These are phyloP conservation scores for Penicillium sp. DNA, from an alignment of 2,329 filamentous ascomycete species.

Conservation along the genomic window DNA sequence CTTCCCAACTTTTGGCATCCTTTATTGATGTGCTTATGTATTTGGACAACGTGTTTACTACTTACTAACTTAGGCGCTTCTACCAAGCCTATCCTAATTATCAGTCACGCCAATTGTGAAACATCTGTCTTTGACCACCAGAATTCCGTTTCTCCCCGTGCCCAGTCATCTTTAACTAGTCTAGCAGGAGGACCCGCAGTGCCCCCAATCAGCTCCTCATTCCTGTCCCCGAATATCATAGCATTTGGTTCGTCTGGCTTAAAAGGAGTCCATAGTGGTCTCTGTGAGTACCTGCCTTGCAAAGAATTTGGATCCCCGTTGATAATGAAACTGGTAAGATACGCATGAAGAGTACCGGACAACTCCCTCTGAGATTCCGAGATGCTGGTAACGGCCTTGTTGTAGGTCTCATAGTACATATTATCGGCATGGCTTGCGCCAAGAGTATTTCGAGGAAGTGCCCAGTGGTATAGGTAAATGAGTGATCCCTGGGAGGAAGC, in stretches of 20 bases:
- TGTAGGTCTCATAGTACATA: constrained; percentile 51
- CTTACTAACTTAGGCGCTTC: too few relatives aligned
- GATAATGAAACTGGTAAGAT: constrained; percentile 53
- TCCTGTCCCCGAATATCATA: constrained; percentile 50
- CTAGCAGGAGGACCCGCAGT: constrained; percentile 43
- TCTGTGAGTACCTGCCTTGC: constrained; percentile 25
- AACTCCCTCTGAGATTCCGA: constrained; percentile 47
- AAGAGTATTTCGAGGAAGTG: constrained; percentile 47
- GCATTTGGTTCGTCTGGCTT: not conserved
- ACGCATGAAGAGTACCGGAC: constrained; percentile 49
- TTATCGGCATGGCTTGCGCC: constrained; percentile 54
- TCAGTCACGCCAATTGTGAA: too few relatives aligned
- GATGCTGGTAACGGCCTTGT: constrained; percentile 34
- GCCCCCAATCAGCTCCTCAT: constrained; percentile 53
- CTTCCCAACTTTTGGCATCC: too few relatives aligned
- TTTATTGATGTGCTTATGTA: too few relatives aligned
- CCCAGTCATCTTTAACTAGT: constrained; percentile 48
- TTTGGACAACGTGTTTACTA: too few relatives aligned
- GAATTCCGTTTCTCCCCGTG: constrained; percentile 49
- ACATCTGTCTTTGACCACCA: constrained; percentile 43
- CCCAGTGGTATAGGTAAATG: constrained; percentile 59
- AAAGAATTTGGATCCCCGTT: constrained; percentile 49
- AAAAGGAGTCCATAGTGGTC: constrained; percentile 38
- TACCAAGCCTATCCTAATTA: too few relatives aligned
- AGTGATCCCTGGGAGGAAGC: constrained; percentile 38